phyloP scores from a whole-genome alignment of 352 stramenopile genomes.

The Peronospora destructor region DNA sequence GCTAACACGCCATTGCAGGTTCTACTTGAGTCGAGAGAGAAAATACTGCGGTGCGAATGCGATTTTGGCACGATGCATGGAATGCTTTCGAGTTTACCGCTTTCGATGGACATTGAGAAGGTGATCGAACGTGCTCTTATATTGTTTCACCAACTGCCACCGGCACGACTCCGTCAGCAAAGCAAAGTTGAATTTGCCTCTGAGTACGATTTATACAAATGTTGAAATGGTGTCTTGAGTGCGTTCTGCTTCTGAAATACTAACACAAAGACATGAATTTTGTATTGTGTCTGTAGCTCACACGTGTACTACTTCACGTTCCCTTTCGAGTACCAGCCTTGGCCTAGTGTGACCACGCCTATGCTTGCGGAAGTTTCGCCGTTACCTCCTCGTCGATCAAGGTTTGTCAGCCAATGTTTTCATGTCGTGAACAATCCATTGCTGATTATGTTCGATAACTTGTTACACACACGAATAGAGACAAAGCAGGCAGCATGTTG shows the following conservation, averaged over 20 bases:
- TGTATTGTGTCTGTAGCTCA: conserved; percentile 11
- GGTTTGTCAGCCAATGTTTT: conserved; percentile 13
- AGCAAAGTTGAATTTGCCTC: conserved; percentile 15
- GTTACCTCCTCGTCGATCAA: conserved; percentile 22
- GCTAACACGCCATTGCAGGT: conserved; percentile 23
- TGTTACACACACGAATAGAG: conserved; percentile 8
- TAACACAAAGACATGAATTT: not conserved
- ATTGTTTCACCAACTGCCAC: conserved; percentile 55
- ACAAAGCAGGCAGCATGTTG: conserved; percentile 10
- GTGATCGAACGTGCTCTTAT: conserved; percentile 46
- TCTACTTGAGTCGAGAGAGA: conserved; percentile 43
- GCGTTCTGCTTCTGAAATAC: not conserved
- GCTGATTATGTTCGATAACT: not conserved
- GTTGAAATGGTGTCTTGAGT: not conserved
- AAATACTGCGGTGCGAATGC: conserved; percentile 59
- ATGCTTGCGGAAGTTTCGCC: conserved; percentile 21
- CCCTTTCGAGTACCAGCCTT: conserved; percentile 33
- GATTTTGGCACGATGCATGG: conserved; percentile 77
- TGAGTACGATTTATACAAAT: conserved; percentile 20
- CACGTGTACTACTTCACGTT: conserved; percentile 36
- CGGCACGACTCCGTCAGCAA: conserved; percentile 27
- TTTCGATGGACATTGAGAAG: conserved; percentile 61
- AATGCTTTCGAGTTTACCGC: conserved; percentile 65
- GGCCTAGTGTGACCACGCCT: conserved; percentile 23
- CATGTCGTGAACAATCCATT: not conserved